Conservation (phyloP, 192 early-diverging fungal species). For the Gonapodya sp. region DNA sequence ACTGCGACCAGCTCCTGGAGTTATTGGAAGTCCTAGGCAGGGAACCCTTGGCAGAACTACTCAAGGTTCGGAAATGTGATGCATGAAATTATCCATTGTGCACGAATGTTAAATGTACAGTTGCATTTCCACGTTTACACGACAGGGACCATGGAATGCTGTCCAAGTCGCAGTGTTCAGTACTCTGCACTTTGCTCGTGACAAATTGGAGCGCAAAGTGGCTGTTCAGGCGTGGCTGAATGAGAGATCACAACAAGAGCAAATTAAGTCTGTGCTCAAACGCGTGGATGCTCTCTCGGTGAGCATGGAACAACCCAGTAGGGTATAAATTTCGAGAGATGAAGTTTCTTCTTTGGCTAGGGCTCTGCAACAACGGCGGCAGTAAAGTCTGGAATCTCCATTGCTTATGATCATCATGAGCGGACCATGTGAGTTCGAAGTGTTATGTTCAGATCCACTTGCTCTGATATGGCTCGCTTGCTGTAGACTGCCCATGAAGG, state of each 20-base stretch:
- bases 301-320: background rate
- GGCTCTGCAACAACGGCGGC: background rate
- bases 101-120: background rate
- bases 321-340: background rate
- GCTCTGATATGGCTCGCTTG: no score
- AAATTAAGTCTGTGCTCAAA: background rate
- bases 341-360: background rate
- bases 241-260: background rate
- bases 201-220: background rate
- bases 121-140: no score
- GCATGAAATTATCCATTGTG: background rate
- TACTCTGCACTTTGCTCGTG: background rate
- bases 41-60: background rate
- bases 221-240: background rate
- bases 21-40: background rate
- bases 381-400: background rate
- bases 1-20: background rate
- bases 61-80: background rate
- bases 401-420: background rate
- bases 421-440: background rate
- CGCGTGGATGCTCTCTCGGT: background rate
- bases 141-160: background rate
- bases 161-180: background rate
- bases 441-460: background rate
- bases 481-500: conserved; percentile 44